Evolutionary conservation across 257 asterid species (phyloP), one percentile per base, ranked within the genome.

Genomic region (Penstemon davidsonii): DNA sequence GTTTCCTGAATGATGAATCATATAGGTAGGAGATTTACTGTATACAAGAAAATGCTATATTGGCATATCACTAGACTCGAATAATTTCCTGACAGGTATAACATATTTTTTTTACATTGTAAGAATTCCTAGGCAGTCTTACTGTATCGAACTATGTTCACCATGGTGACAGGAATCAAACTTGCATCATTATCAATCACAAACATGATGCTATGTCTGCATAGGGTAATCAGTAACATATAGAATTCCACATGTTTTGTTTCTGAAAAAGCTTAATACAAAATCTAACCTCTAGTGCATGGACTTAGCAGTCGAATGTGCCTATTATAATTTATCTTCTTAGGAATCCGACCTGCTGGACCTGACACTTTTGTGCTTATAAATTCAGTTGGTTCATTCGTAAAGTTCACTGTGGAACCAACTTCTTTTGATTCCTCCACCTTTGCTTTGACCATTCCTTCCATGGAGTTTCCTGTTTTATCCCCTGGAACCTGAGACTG

Each of bases 281-380:
- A 66, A 77, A 63, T 55, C 81, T 67, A 57, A 90, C 86, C 89
- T 74, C 72, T 78, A 49, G 65, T 59, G 56, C 79, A 59, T 52
- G 70, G 70, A 61, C 57, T 47, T 50, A 36, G 64, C 43, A 76
- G 66, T 12, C 66, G 66, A 72, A 64, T 43, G 71, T 47, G 64
- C 60, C 53, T 73, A 59, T 58, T 40, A 51, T 72, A 60, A 64
- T 68, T 74, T 61, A 66, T 59, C 70, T 76, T 64, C 52, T 63
- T 12, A 51, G 79, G 75, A 73, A 64, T 61, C 36, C 38, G 56
- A 64, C 13, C 39, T 42, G 15, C 13, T 60, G 37, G 41, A 73
- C 45, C 71, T 25, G 45, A 72, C 65, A 55, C 51, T 54, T 66
- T 64, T 13, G 66, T 18, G 49, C 71, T 10, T 64, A 62, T 25